Evolutionary conservation across 441 rosid species (phyloP).

Genomic region (Pelargonium myrrhifolium): DNA sequence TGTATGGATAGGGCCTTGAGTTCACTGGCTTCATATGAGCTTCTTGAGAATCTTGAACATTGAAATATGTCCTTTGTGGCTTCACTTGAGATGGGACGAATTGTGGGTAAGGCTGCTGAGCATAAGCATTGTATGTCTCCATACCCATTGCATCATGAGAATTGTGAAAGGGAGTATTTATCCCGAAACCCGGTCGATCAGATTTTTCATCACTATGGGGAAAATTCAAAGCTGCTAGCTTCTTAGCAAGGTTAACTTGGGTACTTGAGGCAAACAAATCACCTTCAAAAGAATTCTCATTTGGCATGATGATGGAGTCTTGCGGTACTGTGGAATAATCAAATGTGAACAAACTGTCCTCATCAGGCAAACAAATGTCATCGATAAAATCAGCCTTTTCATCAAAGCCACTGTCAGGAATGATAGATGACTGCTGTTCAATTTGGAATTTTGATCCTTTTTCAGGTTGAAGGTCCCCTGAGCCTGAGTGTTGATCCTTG

Average conservation of each 20-base stretch:
- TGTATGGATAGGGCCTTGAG: constrained; percentile 11
- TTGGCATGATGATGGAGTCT: constrained; percentile 12
- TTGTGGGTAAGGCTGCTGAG: constrained; percentile 13
- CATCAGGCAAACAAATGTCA: constrained; percentile 35
- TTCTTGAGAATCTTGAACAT: constrained; percentile 9
- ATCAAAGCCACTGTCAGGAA: constrained; percentile 10
- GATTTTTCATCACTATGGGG: constrained; percentile 5
- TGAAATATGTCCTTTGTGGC: constrained; percentile 10
- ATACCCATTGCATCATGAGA: constrained; percentile 8
- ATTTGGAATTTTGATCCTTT: constrained; percentile 10
- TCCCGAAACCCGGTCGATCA: constrained; percentile 10
- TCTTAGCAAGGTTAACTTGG: not conserved
- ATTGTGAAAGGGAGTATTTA: constrained; percentile 8
- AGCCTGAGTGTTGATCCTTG: not conserved
- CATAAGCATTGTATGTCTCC: constrained; percentile 9
- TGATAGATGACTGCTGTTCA: constrained; percentile 8
- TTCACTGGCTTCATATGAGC: not conserved
- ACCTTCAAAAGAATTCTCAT: not conserved
- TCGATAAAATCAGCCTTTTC: constrained; percentile 16
- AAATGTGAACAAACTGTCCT: constrained; percentile 36
- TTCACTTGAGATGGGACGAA: constrained; percentile 12
- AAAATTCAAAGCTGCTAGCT: constrained; percentile 8
- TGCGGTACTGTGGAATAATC: constrained; percentile 22
- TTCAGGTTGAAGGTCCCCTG: constrained; percentile 4
- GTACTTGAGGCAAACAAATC: constrained; percentile 14